Conservation (phyloP, 176 grass and related monocot genomes). For the Oryza officinalis region DNA sequence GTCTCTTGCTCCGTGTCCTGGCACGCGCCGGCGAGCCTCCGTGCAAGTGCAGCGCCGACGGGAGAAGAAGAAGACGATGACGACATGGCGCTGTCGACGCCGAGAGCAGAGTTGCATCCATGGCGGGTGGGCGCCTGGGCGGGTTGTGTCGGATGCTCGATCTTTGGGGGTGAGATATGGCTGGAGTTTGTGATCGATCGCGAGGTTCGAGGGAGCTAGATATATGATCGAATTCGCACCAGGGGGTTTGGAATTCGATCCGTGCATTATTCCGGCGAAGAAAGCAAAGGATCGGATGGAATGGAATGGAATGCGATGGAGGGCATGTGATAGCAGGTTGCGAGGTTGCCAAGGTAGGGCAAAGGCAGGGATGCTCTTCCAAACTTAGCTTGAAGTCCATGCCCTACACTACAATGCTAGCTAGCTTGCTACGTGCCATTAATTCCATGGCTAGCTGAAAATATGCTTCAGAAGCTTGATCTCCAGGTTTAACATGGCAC, state of each 20-base stretch:
- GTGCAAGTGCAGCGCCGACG: neutral
- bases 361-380: constrained; percentile 45
- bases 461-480: neutral
- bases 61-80: neutral
- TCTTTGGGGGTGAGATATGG: neutral
- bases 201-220: neutral
- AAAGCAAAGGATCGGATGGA: constrained; percentile 76
- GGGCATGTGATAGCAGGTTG: constrained; percentile 28
- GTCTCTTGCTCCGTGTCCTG: neutral
- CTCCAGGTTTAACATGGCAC: neutral
- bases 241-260: constrained; percentile 16
- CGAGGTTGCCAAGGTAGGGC: constrained; percentile 41
- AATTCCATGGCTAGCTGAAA: neutral
- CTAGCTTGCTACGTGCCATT: neutral
- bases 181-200: neutral
- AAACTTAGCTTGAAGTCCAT: constrained; percentile 29
- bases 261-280: constrained; percentile 4
- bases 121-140: neutral
- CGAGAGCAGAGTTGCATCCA: constrained; percentile 22
- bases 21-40: neutral
- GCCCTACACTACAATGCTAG: neutral
- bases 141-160: too few species aligned
- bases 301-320: constrained; percentile 45
- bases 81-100: neutral
- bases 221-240: neutral